Evolutionary conservation across 106 monocot species (phyloP), one percentile per base, ranked within the genome.

Genomic region (Amphibolis antarctica): DNA sequence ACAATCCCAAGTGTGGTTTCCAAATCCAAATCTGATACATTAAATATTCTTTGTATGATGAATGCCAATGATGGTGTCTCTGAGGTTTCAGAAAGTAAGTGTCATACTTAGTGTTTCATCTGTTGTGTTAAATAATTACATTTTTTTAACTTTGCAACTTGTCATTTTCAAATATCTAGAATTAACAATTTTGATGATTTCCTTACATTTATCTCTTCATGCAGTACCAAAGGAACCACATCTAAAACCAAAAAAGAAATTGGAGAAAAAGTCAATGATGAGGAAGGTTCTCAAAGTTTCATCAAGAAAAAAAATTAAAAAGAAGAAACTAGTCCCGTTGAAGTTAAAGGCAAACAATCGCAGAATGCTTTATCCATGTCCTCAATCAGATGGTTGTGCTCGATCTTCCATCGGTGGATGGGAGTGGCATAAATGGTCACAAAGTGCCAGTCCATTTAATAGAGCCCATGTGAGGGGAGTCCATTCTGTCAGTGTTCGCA

Each of bases 361-460:
- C 49, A 61, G 43, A 44, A 15, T 75, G 7, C 31, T 24, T 13
- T 4, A 67, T 75, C 82, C 80, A 64, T 90, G 78, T 58, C 94
- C 94, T 18, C 73, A 64, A 27, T 82, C 96, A 21, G 75, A 77
- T 69, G 84, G 90, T 28, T 98, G 87, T 87, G 90, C 90, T 67
- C 79, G 96, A 62, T 76, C 82, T 56, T 98, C 96, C 13, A 82
- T 98, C 2, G 67, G 63, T 68, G 96, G 96, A 42, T 98, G 96
- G 90, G 86, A 82, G 5, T 98, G 96, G 96, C 84, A 78, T 53
- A 70, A 71, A 30, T 98, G 96, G 96, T 90, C 96, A 10, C 74
- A 67, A 9, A 80, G 68, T 77, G 86, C 90, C 27, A 74, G 71
- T 63, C 87, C 86, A 20, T 81, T 84, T 59, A 90, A 98, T 1